Conservation (phyloP, 306 rosid genomes). For the Ochetophila trinervis region DNA sequence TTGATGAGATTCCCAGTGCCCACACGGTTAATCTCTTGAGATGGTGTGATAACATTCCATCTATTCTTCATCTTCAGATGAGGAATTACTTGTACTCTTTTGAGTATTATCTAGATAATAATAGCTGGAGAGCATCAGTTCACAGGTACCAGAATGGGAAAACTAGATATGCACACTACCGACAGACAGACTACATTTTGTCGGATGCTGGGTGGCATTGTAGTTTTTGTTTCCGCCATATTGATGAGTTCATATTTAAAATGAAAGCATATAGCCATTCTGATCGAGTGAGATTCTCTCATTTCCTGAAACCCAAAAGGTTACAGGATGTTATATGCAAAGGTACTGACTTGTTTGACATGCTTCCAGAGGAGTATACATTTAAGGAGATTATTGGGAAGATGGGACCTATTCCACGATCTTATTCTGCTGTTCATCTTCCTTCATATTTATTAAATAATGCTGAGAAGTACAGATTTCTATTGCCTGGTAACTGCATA, state of each 20-base stretch:
- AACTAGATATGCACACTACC: conserved; percentile 66
- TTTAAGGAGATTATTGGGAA: conserved; percentile 80
- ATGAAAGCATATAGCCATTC: conserved; percentile 86
- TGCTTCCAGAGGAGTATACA: conserved; percentile 85
- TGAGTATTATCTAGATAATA: conserved; percentile 56
- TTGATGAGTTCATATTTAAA: conserved; percentile 70
- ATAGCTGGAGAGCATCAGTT: conserved; percentile 77
- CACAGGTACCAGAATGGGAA: conserved; percentile 56
- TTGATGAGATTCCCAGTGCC: conserved; percentile 87
- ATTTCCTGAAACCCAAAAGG: conserved; percentile 58
- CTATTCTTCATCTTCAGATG: conserved; percentile 67
- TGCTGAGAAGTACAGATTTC: conserved; percentile 57
- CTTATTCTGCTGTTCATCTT: conserved; percentile 78
- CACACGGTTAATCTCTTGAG: conserved; percentile 85
- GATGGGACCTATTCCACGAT: conserved; percentile 78
- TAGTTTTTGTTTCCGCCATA: conserved; percentile 74
- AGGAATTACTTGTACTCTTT: conserved; percentile 75
- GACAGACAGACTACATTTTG: conserved; percentile 54
- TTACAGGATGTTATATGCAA: conserved; percentile 70
- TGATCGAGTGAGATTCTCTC: conserved; percentile 69
- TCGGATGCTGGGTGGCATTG: conserved; percentile 89
- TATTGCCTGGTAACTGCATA: conserved; percentile 78
- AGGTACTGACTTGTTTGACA: conserved; percentile 76
- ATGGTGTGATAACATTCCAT: conserved; percentile 72
- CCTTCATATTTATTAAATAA: conserved; percentile 63